Evolutionary conservation across 1,284 basidiomycete genomes (phyloP).

Genomic region (Cutaneotrichosporon dermatis): DNA sequence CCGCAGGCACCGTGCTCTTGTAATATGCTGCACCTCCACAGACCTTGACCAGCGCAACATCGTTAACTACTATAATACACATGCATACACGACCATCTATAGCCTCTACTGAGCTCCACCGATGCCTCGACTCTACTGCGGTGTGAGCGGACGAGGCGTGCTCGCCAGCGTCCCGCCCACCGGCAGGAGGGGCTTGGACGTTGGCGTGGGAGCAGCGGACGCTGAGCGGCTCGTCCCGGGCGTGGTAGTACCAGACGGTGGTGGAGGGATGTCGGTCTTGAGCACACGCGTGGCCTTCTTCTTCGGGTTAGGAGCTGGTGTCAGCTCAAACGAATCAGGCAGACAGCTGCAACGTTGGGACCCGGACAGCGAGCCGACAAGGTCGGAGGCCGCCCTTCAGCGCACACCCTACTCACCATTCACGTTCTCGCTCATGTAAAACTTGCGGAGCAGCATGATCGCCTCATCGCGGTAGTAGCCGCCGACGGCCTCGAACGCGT

Average conservation of each 20-base stretch:
- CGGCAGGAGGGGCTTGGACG: constrained; percentile 9
- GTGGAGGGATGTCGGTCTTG: constrained; percentile 49
- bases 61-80: too few relatives aligned
- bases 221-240: constrained; percentile 20
- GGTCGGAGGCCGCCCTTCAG: background rate
- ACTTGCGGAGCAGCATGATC: constrained; percentile 87
- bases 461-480: constrained; percentile 88
- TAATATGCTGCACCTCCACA: too few relatives aligned
- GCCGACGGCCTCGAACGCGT: constrained; percentile 69
- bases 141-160: constrained; percentile 19
- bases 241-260: constrained; percentile 21
- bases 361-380: too few relatives aligned
- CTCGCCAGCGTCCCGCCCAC: constrained; percentile 29
- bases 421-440: constrained; percentile 91
- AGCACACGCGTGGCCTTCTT: constrained; percentile 48
- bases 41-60: too few relatives aligned
- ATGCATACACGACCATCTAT: too few relatives aligned
- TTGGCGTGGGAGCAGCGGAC: constrained; percentile 14
- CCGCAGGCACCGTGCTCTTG: too few relatives aligned
- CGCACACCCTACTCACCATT: constrained; percentile 61
- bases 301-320: constrained; percentile 47
- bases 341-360: too few relatives aligned
- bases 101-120: too few relatives aligned
- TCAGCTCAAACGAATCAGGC: background rate
- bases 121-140: background rate